Evolutionary conservation across 2,329 filamentous ascomycete genomes (phyloP).

Genomic region (Pseudogymnoascus sp.): DNA sequence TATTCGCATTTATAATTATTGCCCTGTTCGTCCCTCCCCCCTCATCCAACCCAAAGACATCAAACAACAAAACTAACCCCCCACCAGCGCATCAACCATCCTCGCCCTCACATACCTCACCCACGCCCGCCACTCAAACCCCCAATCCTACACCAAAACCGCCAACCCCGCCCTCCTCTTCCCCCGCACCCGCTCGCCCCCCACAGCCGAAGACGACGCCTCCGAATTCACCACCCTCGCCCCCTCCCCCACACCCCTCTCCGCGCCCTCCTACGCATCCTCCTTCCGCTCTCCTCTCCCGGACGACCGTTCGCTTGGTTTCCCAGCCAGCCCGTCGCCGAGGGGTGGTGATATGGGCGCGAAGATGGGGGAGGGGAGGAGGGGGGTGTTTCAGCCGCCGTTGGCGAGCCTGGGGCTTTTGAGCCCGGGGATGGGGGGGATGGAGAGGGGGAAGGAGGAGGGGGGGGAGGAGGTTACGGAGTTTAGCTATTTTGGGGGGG

Average conservation of each 20-base stretch:
- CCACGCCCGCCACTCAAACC: constrained; percentile 2
- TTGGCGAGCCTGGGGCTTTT: neutral
- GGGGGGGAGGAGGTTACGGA: neutral
- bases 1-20: neutral
- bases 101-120: neutral
- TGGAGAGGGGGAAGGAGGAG: neutral
- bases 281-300: neutral
- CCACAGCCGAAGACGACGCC: neutral
- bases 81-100: neutral
- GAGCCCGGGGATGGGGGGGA: neutral
- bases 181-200: neutral
- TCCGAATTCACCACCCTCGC: neutral
- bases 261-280: neutral
- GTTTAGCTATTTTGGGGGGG: neutral
- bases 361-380: neutral
- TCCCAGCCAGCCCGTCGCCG: neutral
- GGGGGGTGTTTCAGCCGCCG: neutral
- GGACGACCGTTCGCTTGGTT: neutral
- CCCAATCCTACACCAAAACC: neutral
- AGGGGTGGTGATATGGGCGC: neutral
- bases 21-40: neutral
- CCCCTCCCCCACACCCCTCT: neutral
- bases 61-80: neutral
- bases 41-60: neutral
- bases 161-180: neutral